phyloP scores from a whole-genome alignment of 768 basidiomycete genomes.

The Russula ochroleuca region DNA sequence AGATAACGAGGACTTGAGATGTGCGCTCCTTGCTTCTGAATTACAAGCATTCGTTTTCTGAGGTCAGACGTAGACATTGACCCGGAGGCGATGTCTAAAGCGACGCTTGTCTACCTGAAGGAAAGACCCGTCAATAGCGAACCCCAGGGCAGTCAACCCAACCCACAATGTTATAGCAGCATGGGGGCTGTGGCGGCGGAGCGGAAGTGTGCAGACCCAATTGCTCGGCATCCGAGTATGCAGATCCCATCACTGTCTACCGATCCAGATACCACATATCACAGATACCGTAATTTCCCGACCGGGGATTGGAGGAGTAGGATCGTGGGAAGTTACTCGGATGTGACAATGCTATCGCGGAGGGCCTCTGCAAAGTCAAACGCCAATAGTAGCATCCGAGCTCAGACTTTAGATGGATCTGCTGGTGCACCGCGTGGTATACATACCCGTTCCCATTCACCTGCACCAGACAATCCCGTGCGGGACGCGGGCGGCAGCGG shows the following conservation, averaged over 20 bases:
- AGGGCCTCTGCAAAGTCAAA: neutral
- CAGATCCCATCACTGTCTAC: neutral
- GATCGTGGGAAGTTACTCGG: neutral
- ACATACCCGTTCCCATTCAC: neutral
- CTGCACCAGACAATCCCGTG: neutral
- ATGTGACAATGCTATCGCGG: neutral
- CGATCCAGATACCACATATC: neutral
- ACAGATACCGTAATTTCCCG: neutral
- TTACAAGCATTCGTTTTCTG: neutral
- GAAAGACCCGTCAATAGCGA: slow-evolving; percentile 10
- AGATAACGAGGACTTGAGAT: slow-evolving; percentile 31
- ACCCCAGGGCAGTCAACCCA: neutral
- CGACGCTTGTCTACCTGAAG: slow-evolving; percentile 12
- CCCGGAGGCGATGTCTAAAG: neutral
- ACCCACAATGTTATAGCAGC: neutral
- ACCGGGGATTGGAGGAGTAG: neutral
- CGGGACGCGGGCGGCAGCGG: neutral
- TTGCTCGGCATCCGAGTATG: slow-evolving; percentile 6
- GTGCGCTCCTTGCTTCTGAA: slow-evolving; percentile 25
- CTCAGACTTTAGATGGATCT: neutral
- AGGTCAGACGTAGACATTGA: slow-evolving; percentile 12
- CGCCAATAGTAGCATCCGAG: neutral
- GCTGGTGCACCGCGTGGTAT: neutral
- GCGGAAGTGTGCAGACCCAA: neutral
- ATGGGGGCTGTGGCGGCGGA: neutral